phyloP scores from a whole-genome alignment of 352 stramenopile genomes.

The Phytophthora litchii region DNA sequence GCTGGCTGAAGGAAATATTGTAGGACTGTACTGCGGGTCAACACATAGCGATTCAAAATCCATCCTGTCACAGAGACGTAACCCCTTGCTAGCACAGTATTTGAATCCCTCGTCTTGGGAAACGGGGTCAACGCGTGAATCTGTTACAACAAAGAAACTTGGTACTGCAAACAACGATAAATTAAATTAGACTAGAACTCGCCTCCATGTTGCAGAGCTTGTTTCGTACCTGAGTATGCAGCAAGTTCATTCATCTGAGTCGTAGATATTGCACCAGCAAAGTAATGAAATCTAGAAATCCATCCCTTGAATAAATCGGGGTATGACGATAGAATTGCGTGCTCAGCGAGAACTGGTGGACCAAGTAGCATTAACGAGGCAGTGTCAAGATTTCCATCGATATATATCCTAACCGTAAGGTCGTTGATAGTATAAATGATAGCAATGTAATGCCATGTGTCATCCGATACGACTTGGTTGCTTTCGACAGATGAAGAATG shows the following conservation, averaged over 20 bases:
- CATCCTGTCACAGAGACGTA: constrained; percentile 46
- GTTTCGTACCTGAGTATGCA: constrained; percentile 47
- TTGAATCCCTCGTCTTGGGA: constrained; percentile 8
- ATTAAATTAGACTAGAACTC: not conserved
- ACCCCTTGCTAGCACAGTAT: constrained; percentile 31
- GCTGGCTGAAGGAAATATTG: constrained; percentile 24
- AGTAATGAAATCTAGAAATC: constrained; percentile 55
- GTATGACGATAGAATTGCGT: constrained; percentile 31
- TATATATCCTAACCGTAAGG: constrained; percentile 13
- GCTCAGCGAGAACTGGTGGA: constrained; percentile 13
- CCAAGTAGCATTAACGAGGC: not conserved
- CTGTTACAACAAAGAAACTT: constrained; percentile 17
- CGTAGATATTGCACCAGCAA: constrained; percentile 39
- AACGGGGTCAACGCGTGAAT: not conserved
- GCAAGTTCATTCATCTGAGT: constrained; percentile 43
- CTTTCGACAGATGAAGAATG: not conserved
- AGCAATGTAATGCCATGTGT: constrained; percentile 28
- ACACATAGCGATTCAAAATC: constrained; percentile 51
- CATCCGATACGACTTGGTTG: constrained; percentile 9
- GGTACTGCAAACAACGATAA: constrained; percentile 13
- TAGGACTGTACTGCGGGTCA: constrained; percentile 6
- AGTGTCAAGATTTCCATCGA: constrained; percentile 24
- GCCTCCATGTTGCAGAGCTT: not conserved
- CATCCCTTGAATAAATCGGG: constrained; percentile 41
- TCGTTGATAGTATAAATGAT: constrained; percentile 23